phyloP scores from a whole-genome alignment of 1,139 yeast species.

The Sugiyamaella japonica region DNA sequence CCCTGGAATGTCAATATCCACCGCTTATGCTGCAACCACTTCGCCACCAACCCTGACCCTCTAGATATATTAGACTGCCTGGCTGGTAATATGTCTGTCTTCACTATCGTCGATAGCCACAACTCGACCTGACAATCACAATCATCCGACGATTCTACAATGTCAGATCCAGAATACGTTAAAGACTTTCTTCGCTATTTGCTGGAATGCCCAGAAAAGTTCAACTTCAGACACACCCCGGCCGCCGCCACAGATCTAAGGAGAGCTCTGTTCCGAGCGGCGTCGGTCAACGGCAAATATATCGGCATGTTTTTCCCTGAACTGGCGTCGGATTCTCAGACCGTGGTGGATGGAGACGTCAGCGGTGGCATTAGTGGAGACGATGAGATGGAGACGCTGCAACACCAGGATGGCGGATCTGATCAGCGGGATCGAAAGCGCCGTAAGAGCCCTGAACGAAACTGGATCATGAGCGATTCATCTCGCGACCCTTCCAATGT shows the following conservation, averaged over 20 bases:
- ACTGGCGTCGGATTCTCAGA: slow-evolving; percentile 13
- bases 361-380: slow-evolving; percentile 4
- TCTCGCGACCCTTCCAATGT: slow-evolving; percentile 25
- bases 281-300: slow-evolving; percentile 53
- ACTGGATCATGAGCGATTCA: slow-evolving; percentile 32
- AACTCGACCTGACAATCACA: background rate
- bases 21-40: background rate
- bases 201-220: slow-evolving; percentile 34
- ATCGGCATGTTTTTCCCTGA: slow-evolving; percentile 53
- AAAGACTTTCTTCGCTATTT: slow-evolving; percentile 32
- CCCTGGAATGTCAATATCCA: background rate
- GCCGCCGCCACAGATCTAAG: slow-evolving; percentile 47
- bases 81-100: too few species aligned
- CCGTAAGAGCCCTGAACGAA: slow-evolving; percentile 12
- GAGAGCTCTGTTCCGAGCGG: slow-evolving; percentile 52
- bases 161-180: slow-evolving; percentile 10
- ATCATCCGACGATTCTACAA: background rate
- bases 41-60: background rate
- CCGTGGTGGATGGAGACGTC: slow-evolving; percentile 1
- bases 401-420: slow-evolving; percentile 3
- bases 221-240: slow-evolving; percentile 30
- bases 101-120: too few species aligned
- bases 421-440: slow-evolving; percentile 13
- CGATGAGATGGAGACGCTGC: slow-evolving; percentile 18
- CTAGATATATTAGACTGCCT: background rate